Evolutionary conservation across 192 early-diverging fungal genomes (phyloP), one percentile per base, ranked within the genome.

Genomic region (Mortierella hygrophila): DNA sequence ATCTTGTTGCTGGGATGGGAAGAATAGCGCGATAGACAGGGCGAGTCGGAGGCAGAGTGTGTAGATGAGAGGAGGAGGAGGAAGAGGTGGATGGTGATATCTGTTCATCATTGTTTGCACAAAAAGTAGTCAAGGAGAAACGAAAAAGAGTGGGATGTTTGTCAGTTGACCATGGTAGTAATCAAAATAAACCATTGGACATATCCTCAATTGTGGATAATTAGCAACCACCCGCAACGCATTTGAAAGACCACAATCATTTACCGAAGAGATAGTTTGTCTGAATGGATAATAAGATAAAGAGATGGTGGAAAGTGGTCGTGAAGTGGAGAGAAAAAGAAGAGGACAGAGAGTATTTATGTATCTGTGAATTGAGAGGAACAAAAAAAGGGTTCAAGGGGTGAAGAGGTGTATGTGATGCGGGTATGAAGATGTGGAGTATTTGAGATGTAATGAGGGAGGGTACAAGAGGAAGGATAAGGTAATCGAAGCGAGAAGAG

Each of bases 361-460:
- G 18, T 52, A 21, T 52, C 21, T 26, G 52, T 10, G 29, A 42
- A 65, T 11, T 63, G 41, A 68, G 65, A 65, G 9, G 23, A 37
- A 60, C 55, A 57, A 77, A 70, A 70, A 46, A 77, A 77, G 63
- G 65, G 65, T 37, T 18, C 29, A 55, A 18, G 52, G 4, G 72
- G 32, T 70, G 68, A 46, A 49, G 44, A 65, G 32, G 42, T 21
- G 42, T 32, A 38, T 23, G 37, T 63, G 35, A 37, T 42, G 20
- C 1, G 23, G 9, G 44, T 57, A 38, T 35, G 49, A 65, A 52
- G 49, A 38, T 60, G 57, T 60, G 57, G 5, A 63, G 60, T 65
- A 26, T 65, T 32, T 65, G 60, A 65, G 29, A 65, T 52, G 49
- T 52, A 18, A 52, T 18, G 29, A 68, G 60, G 7, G 75, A 41